Evolutionary conservation across 2,329 filamentous ascomycete species (phyloP).

Genomic region (Calonectria naviculata): DNA sequence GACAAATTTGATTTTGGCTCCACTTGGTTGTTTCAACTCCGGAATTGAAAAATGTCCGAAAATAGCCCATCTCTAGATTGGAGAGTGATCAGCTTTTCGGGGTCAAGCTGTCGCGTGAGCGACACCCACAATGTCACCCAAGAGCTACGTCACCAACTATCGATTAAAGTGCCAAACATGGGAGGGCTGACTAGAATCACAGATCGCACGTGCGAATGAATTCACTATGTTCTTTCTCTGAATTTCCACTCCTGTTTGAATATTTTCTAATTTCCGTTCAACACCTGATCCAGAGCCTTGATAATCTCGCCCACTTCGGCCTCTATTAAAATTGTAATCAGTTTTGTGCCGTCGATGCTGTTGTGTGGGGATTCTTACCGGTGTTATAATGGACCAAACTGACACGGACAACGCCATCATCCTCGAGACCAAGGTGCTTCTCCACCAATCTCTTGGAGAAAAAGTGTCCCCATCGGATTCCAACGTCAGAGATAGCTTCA

Average conservation of each 20-base stretch:
- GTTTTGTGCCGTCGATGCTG: not conserved
- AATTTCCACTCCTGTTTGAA: not conserved
- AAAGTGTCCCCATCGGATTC: constrained; percentile 75
- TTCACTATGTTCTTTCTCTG: not conserved
- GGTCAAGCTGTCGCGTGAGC: too few species aligned
- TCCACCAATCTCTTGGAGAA: constrained; percentile 73
- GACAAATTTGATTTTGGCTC: not conserved
- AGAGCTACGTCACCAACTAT: too few species aligned
- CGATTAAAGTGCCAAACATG: not conserved
- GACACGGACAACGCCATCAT: not conserved
- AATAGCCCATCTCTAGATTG: too few species aligned
- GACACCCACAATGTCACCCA: too few species aligned
- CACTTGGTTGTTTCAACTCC: not conserved
- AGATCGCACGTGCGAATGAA: not conserved
- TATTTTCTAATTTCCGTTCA: not conserved
- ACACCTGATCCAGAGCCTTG: not conserved
- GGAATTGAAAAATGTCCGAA: too few species aligned
- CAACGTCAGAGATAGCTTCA: constrained; percentile 68
- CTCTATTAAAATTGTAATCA: not conserved
- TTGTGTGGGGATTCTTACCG: not conserved
- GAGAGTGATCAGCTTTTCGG: too few species aligned
- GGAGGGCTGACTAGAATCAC: not conserved
- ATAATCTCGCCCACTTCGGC: not conserved
- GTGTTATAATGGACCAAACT: constrained; percentile 1
- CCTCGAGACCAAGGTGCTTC: constrained; percentile 66